Base-by-base conservation (phyloP, 2,329 filamentous ascomycete genomes). In the Fonsecaea pugnacius region DNA sequence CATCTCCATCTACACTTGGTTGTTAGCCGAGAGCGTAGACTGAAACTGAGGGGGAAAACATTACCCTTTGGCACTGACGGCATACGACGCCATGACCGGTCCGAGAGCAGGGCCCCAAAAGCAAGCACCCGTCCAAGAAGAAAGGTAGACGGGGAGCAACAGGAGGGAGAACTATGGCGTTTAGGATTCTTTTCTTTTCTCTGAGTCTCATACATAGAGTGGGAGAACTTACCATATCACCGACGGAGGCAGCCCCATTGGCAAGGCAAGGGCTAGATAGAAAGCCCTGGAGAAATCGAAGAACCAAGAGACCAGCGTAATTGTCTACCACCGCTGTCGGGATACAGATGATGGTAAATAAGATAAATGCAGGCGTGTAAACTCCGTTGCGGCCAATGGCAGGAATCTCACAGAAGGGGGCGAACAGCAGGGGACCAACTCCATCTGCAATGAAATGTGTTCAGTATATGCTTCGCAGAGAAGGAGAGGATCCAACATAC, bases 301-400 rank as follows among this genome's bases (percentile, higher is more conserved):
- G 78, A 2, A 88, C 85, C 70, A 90, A 81, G 10, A 91, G 78
- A 0, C 87, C 87, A 0, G 84, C 77, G 58, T 87, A 89, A 76
- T 87, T 89, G 40, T 83, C 75, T 3, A 86, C 85, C 0, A 91
- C 73, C 0, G 87, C 85, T 0, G 87, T 84, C 0, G 88, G 87
- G n/a, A 91, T 82, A 4, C 83, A 85, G 14, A 91, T 74, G 65
- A 91, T 82, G 58, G 89, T 85, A 73, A 90, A 91, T 32, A 91
- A 78, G 63, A 84, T 83, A 78, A 91, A 88, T 6, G 88, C 89
- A 68, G 84, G 73, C 27, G 89, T 84, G 74, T 91, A 91, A 6
- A 89, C 83, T 0, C 85, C 85, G 70, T 88, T 91, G 4, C 89
- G 80, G 3, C 89, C 89, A 55, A 91, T 83, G 52, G 81, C 72